phyloP scores from a whole-genome alignment of 2,329 filamentous ascomycete genomes.

The Penicillium sp. region DNA sequence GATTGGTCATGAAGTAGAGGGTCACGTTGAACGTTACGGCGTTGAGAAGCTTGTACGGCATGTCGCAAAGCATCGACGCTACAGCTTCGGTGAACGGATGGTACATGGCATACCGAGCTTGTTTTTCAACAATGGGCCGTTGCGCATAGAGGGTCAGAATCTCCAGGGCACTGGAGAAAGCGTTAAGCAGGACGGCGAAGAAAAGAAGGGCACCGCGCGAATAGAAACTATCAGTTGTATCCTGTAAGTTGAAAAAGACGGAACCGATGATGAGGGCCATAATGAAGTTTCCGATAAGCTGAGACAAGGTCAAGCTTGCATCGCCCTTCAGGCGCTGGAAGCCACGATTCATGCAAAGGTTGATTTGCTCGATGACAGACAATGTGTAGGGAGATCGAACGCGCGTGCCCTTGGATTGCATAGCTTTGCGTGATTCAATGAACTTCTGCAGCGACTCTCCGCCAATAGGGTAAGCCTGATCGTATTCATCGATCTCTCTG shows the following conservation, averaged over 20 bases:
- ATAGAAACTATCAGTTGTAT: slow-evolving; percentile 71
- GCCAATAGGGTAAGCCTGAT: slow-evolving; percentile 43
- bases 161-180: slow-evolving; percentile 75
- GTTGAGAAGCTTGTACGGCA: slow-evolving; percentile 79
- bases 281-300: slow-evolving; percentile 65
- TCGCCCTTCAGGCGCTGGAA: slow-evolving; percentile 76
- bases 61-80: slow-evolving; percentile 25
- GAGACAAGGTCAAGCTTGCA: slow-evolving; percentile 67
- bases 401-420: slow-evolving; percentile 51
- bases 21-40: slow-evolving; percentile 72
- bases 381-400: slow-evolving; percentile 77
- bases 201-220: slow-evolving; percentile 76
- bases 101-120: slow-evolving; percentile 28
- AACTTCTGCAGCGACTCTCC: slow-evolving; percentile 43
- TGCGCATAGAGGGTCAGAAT: slow-evolving; percentile 25
- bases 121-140: slow-evolving; percentile 23
- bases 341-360: slow-evolving; percentile 76
- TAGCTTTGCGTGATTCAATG: slow-evolving; percentile 41
- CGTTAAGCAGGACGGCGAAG: slow-evolving; percentile 84
- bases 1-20: slow-evolving; percentile 83
- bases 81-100: slow-evolving; percentile 21
- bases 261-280: slow-evolving; percentile 76
- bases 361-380: slow-evolving; percentile 71
- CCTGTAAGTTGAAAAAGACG: slow-evolving; percentile 74
- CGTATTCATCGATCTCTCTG: slow-evolving; percentile 46